Base-by-base conservation (phyloP, 352 stramenopile species). In the Pythium coloratum region DNA sequence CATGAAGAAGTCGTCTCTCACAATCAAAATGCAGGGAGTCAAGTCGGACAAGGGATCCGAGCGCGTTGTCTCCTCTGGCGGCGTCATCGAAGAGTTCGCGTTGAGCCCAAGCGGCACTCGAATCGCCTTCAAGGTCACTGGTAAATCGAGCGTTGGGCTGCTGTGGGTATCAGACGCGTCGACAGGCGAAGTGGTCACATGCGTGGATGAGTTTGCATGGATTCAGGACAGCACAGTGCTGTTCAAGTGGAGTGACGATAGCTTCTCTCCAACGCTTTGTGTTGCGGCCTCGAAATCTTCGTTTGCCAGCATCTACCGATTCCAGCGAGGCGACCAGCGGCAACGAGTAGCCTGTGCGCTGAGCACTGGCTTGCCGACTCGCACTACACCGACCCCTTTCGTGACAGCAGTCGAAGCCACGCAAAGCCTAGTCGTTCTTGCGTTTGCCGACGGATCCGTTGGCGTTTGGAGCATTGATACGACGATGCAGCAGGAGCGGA, bases 151-250 rank as follows among this genome's bases (percentile, higher is more conserved):
- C 2, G 4, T 12, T 14, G 18, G 36, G 3, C 56, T 70, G 24
- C 2, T 71, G 33, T 72, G 66, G 66, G 26, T 67, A 9, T 51
- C 54, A 0, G 44, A 30, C 13, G 40, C 3, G 13, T 16, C 14
- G 1, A 50, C 59, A 12, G 66, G 66, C 6, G 42, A 33, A 2
- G 34, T 72, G 16, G 24, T 72, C 26, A 13, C 34, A 2, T 67
- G 26, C 30, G 12, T 72, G 0, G 59, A 67, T 38, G 66, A 67
- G 33, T 72, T 71, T 46, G 46, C 64, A 5, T 70, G 56, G 55
- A 24, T 64, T 0, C 14, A 26, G 0, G 47, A 64, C 16, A 42
- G 18, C 20, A 6, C 16, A 9, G 8, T 14, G 5, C 18, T 70
- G 6, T 34, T 70, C 33, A 26, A 32, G 30, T 28, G 24, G 49